These are phyloP conservation scores for Pythium folliculosum DNA, from an alignment of 352 stramenopile species.

Conservation along the genomic window DNA sequence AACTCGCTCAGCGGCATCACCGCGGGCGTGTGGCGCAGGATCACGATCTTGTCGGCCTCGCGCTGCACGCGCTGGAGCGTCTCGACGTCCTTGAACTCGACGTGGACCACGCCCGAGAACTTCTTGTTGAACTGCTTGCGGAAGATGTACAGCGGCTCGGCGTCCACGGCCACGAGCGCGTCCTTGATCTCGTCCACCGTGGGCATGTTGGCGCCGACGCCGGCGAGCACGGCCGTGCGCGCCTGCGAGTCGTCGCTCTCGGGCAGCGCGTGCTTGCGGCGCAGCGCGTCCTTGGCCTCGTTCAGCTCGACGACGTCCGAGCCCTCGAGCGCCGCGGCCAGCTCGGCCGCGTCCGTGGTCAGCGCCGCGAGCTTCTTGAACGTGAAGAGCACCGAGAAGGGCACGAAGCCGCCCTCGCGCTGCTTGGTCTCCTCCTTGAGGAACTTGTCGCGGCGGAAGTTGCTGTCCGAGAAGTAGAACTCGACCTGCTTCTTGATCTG, in stretches of 20 bases:
- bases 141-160: constrained; percentile 71
- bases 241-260: constrained; percentile 59
- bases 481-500: constrained; percentile 91
- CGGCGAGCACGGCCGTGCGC: constrained; percentile 73
- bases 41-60: constrained; percentile 52
- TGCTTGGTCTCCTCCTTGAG: constrained; percentile 86
- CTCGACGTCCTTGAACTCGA: constrained; percentile 72
- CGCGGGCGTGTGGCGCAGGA: constrained; percentile 60
- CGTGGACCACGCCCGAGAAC: constrained; percentile 71
- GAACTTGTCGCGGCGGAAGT: constrained; percentile 92
- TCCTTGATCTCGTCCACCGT: constrained; percentile 85
- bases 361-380: constrained; percentile 92
- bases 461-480: constrained; percentile 94
- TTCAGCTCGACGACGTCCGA: constrained; percentile 85
- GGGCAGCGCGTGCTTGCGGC: constrained; percentile 71
- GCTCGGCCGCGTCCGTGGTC: constrained; percentile 67
- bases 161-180: constrained; percentile 51
- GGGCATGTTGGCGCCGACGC: constrained; percentile 56
- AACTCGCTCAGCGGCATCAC: constrained; percentile 58
- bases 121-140: constrained; percentile 72
- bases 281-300: constrained; percentile 70
- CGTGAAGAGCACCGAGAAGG: constrained; percentile 85
- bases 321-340: constrained; percentile 67
- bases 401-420: constrained; percentile 79
- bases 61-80: constrained; percentile 54